Evolutionary conservation across 768 basidiomycete genomes (phyloP), one percentile per base, ranked within the genome.

Genomic region (Calocera viscosa): DNA sequence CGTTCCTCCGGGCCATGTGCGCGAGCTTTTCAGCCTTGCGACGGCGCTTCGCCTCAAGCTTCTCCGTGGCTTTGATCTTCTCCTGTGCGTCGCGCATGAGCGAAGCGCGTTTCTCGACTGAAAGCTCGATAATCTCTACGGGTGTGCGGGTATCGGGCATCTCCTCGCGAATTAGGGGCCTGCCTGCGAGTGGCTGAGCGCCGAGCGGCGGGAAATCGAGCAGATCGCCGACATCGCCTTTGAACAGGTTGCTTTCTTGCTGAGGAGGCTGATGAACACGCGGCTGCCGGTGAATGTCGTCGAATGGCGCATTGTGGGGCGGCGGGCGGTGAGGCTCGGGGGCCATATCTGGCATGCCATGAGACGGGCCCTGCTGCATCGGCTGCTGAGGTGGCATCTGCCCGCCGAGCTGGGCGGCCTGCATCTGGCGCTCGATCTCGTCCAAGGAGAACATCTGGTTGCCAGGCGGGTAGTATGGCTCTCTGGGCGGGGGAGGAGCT

Each of bases 1-100:
- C 91, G 71, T 95, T 95, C 73, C 94, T 94, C 68, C 90, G 86
- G 68, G 93, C 92, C 90, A 94, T 94, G 70, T 90, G 86, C 24
- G 89, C 87, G 70, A 95, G 92, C 77, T 95, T 95, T 40, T 84
- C 83, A 22, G 89, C 88, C 71, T 88, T 89, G 47, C 85, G 80
- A 49, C 93, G 82, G 72, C 86, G 90, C 76, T 87, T 87, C 72
- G 66, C 70, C 67, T 94, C 93, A 85, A 89, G 86, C 72, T 82
- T 83, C 76, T 94, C 94, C 0, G 94, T 87, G 75, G 92, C 91
- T 74, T 91, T 83, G 70, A 97, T 94, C 78, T 94, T 88, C 67
- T 88, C 84, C 84, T 89, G 88, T 0, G 90, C 91, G 73, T 91
- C 90, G 17, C 80, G 80, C 69, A 88, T 81, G 40, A 93, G 75